phyloP scores from a whole-genome alignment of 176 grass and related monocot species.

The Oryza officinalis region DNA sequence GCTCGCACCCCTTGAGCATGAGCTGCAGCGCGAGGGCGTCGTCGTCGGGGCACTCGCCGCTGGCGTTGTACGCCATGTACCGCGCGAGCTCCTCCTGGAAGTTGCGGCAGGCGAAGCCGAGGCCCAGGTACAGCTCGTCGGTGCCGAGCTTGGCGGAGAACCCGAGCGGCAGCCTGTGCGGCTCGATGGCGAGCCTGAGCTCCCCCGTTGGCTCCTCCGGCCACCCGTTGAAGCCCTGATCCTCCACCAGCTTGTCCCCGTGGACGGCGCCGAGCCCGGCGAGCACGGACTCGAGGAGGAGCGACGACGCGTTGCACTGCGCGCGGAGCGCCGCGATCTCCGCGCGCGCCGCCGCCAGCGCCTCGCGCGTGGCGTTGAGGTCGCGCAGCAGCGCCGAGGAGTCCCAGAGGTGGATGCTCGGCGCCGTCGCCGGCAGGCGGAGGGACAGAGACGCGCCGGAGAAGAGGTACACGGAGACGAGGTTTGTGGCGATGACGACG shows the following conservation, averaged over 20 bases:
- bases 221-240: constrained; percentile 49
- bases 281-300: constrained; percentile 70
- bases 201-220: constrained; percentile 54
- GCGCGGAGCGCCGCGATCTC: constrained; percentile 47
- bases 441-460: constrained; percentile 60
- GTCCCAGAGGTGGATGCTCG: constrained; percentile 73
- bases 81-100: constrained; percentile 70
- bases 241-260: constrained; percentile 36
- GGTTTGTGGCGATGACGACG: constrained; percentile 64
- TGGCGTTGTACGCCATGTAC: constrained; percentile 62
- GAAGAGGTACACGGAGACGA: constrained; percentile 80
- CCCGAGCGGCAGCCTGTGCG: constrained; percentile 66
- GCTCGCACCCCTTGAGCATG: constrained; percentile 84
- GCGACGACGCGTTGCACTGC: constrained; percentile 59
- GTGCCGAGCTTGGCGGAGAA: constrained; percentile 60
- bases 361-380: constrained; percentile 59
- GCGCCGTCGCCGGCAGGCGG: constrained; percentile 54
- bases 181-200: constrained; percentile 65
- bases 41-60: constrained; percentile 66
- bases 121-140: constrained; percentile 59
- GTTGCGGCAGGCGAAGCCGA: constrained; percentile 73
- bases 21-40: constrained; percentile 62
- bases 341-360: constrained; percentile 33
- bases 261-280: constrained; percentile 50
- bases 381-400: constrained; percentile 55